These are phyloP conservation scores for Cryphonectria radicalis DNA, from an alignment of 2,329 filamentous ascomycete genomes.

Conservation along the genomic window DNA sequence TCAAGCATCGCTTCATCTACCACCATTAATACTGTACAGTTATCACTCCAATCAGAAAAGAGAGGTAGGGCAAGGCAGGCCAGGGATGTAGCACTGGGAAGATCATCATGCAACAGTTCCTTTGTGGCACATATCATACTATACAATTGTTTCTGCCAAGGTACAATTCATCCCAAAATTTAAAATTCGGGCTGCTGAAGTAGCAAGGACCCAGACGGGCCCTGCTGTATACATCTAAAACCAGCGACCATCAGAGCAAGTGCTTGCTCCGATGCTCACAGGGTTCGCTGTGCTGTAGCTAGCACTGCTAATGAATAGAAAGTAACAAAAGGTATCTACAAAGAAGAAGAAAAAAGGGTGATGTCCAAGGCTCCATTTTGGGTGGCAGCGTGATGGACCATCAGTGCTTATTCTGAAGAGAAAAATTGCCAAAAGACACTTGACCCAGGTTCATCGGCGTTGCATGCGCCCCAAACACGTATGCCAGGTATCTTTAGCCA, in stretches of 20 bases:
- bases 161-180: not conserved
- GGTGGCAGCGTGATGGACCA: not conserved
- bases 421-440: not conserved
- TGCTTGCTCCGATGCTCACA: not conserved
- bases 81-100: no score
- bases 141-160: no score
- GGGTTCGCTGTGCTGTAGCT: not conserved
- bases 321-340: not conserved
- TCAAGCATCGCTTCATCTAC: no score
- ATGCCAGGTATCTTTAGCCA: not conserved
- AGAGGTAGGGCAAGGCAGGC: no score
- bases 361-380: not conserved
- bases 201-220: not conserved
- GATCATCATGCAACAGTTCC: no score
- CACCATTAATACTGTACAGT: no score
- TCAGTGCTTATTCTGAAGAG: not conserved
- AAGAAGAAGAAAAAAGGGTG: not conserved
- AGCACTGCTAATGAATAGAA: not conserved
- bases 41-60: no score
- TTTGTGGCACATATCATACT: no score
- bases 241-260: not conserved
- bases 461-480: not conserved
- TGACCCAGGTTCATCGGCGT: no score
- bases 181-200: not conserved
- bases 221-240: not conserved